Evolutionary conservation across 192 early-diverging fungal species (phyloP), one percentile per base, ranked within the genome.

Genomic region (Entomortierella lignicola): DNA sequence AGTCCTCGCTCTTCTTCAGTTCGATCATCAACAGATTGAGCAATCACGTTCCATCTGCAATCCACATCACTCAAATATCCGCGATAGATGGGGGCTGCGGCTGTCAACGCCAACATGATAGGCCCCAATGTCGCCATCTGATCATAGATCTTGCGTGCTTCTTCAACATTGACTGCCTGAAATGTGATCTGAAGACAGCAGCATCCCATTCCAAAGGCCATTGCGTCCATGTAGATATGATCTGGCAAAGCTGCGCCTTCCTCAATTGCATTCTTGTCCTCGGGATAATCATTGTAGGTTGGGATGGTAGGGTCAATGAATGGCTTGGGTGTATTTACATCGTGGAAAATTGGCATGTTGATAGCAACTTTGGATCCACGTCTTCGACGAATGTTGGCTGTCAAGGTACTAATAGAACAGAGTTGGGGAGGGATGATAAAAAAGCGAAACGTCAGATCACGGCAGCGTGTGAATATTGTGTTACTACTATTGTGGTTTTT

Each of bases 171-270:
- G 70, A 92, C 94, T 32, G 96, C 96, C 81, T 99, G 98, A 68
- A 99, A 93, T 31, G 98, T 99, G 77, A 98, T 94, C 80, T 99
- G 98, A 27, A 99, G 86, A 74, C 98, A 99, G 69, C 91, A 96
- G 85, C 94, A 97, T 53, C 97, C 97, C 96, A 98, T 98, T 30
- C 98, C 97, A 87, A 99, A 98, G 62, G 93, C 93, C 98, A 99
- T 99, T 21, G 93, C 90, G 68, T 98, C 98, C 93, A 99, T 94
- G 83, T 98, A 99, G 30, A 99, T 96, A 81, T 97, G 96, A 62
- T 70, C 92, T 0, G 92, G 91, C n/a, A 87, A 82, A 12, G 97
- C 97, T 8, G 91, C 91, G 10, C 91, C 90, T 44, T 87, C 81
- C 69, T 92, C 90, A 5, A 84, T 84, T n/a, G 91, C 90, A 69